Evolutionary conservation across 1,139 yeast genomes (phyloP), one percentile per base, ranked within the genome.

Genomic region (Sugiyamaella grinbergsii): DNA sequence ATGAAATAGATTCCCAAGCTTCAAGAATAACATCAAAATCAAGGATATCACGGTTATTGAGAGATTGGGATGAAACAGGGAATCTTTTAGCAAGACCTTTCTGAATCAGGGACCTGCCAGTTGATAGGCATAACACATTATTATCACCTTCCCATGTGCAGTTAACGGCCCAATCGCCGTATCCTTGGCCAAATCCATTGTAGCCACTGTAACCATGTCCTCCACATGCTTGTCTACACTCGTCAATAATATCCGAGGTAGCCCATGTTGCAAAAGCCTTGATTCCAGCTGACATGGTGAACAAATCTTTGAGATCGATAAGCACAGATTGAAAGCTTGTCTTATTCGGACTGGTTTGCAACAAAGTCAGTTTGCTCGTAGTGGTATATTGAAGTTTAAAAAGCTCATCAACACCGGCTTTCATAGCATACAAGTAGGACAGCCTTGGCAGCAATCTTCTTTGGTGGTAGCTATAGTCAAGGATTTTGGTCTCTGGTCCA

Each of bases 81-180:
- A 56, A 54, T 33, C 55, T 45, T 43, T 61, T 55, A 16, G 56
- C 51, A 24, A 71, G 58, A 29, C 69, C 68, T 32, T 62, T 58
- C 57, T 68, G 73, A 49, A 71, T 69, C 40, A 71, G 62, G 1
- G 73, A 62, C 20, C 75, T 64, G 58, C 96, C 97, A 56, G 90
- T 82, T 54, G 90, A 83, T 69, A 88, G 80, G 10, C 89, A 88
- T 61, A 90, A 76, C 47, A 90, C 83, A 64, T 84, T 89, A 74
- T 90, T 90, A 70, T 90, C 97, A 71, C 97, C 97, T 74, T 90
- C 97, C 97, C 97, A 90, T 22, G 97, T 90, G 71, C 95, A 88
- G 73, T 90, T 96, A 44, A 90, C 97, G 26, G 86, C 96, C 90
- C 95, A 91, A 69, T 90, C 97, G 56, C 80, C 79, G 70, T 80